Evolutionary conservation across 2,329 filamentous ascomycete genomes (phyloP).

Genomic region (Cytospora paraplurivora): DNA sequence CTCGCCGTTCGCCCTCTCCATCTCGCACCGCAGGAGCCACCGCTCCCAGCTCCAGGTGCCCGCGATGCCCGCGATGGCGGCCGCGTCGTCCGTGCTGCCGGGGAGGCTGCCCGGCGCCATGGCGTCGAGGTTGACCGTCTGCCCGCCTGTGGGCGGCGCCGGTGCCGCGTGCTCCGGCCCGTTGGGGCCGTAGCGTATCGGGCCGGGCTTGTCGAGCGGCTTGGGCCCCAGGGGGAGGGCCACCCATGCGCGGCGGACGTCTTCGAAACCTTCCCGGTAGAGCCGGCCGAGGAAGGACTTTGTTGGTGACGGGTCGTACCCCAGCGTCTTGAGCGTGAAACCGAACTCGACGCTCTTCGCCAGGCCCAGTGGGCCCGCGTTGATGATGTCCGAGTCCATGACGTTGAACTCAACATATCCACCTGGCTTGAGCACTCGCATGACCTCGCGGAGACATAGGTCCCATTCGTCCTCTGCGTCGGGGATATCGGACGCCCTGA

Average conservation of each 20-base stretch:
- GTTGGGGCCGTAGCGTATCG: conserved; percentile 42
- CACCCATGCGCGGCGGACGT: conserved; percentile 83
- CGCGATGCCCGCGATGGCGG: conserved; percentile 76
- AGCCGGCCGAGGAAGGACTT: conserved; percentile 79
- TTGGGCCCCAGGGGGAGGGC: conserved; percentile 76
- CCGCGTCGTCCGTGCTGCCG: conserved; percentile 72
- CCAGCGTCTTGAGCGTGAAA: conserved; percentile 83
- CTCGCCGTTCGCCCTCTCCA: conserved; percentile 76
- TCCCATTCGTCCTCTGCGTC: conserved; percentile 84
- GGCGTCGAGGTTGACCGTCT: conserved; percentile 60
- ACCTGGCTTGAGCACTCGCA: conserved; percentile 88
- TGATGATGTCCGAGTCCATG: conserved; percentile 87
- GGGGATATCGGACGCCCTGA: conserved; percentile 68
- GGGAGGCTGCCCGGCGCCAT: conserved; percentile 62
- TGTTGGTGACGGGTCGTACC: conserved; percentile 84
- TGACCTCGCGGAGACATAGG: conserved; percentile 79
- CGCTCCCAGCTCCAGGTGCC: conserved; percentile 94
- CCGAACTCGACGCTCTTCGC: conserved; percentile 90
- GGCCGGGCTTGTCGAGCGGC: conserved; percentile 41
- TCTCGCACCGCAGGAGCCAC: conserved; percentile 87
- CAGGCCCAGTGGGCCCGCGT: conserved; percentile 75
- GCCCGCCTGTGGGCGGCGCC: conserved; percentile 38
- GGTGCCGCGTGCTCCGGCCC: conserved; percentile 38
- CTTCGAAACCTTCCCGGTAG: conserved; percentile 72
- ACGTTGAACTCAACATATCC: conserved; percentile 91